phyloP scores from a whole-genome alignment of 2,329 filamentous ascomycete genomes.

The Xylariaceae sp. region DNA sequence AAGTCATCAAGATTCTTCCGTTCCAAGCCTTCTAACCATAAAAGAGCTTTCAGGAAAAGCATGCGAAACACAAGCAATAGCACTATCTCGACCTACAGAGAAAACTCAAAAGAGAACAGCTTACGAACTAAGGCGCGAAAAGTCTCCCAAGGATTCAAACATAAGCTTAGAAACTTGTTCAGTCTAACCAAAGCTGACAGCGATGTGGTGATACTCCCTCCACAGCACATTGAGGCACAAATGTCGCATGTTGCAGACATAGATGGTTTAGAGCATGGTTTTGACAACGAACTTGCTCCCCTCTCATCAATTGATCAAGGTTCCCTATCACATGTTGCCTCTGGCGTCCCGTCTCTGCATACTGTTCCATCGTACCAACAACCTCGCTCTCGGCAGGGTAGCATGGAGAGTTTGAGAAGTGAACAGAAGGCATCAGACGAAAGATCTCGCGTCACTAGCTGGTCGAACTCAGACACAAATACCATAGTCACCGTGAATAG shows the following conservation, averaged over 20 bases:
- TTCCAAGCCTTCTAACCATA: constrained; percentile 44
- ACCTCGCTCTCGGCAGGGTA: constrained; percentile 59
- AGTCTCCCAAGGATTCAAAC: constrained; percentile 66
- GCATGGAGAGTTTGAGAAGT: constrained; percentile 56
- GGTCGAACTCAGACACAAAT: constrained; percentile 68
- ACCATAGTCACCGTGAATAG: constrained; percentile 56
- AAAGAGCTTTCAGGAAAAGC: constrained; percentile 47
- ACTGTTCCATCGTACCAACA: constrained; percentile 52
- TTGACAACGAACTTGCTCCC: constrained; percentile 25
- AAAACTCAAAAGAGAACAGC: constrained; percentile 39
- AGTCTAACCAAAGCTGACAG: constrained; percentile 47
- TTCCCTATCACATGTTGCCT: constrained; percentile 54
- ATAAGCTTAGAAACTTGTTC: constrained; percentile 65
- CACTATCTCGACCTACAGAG: constrained; percentile 39
- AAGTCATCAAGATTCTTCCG: constrained; percentile 54
- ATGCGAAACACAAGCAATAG: constrained; percentile 58
- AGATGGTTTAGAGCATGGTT: constrained; percentile 15
- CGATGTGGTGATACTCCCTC: constrained; percentile 47
- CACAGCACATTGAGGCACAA: constrained; percentile 59
- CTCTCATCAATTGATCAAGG: constrained; percentile 26
- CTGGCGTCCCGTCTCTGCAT: constrained; percentile 58
- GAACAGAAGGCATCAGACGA: constrained; percentile 52
- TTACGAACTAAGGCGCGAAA: constrained; percentile 63
- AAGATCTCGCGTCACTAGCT: constrained; percentile 73
- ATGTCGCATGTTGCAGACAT: constrained; percentile 39